These are phyloP conservation scores for Stephania yunnanensis DNA, from an alignment of 164 flowering plant genomes.

Conservation along the genomic window DNA sequence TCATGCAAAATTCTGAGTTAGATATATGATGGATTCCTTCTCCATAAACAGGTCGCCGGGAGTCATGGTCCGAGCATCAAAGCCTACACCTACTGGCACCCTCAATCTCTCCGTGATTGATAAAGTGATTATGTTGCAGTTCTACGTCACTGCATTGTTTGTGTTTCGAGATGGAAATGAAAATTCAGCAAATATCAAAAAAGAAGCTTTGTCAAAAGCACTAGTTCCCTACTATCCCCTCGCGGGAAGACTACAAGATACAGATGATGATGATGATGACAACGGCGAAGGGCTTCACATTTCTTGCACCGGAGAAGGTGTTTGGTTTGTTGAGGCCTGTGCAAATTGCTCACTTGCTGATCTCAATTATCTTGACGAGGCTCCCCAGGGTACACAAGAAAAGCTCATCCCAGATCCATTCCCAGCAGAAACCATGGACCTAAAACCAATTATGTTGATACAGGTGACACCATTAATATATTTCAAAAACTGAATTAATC, in stretches of 20 bases:
- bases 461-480: background rate
- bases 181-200: background rate
- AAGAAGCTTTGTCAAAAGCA: conserved; percentile 1
- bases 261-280: background rate
- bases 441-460: background rate
- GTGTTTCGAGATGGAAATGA: background rate
- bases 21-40: background rate
- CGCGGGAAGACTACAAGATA: background rate
- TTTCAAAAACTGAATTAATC: too few relatives aligned
- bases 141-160: background rate
- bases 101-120: conserved; percentile 3
- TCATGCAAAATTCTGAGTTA: too few relatives aligned
- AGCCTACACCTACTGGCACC: conserved; percentile 2
- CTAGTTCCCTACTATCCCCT: background rate
- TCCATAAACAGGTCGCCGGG: background rate
- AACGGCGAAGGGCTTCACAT: background rate
- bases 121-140: background rate
- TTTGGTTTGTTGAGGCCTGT: background rate
- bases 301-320: background rate
- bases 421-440: background rate
- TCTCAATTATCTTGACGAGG: background rate
- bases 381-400: background rate
- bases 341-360: background rate
- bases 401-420: background rate
- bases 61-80: background rate